Evolutionary conservation across 208 protist species (phyloP).

Genomic region (Leishmania arabica): DNA sequence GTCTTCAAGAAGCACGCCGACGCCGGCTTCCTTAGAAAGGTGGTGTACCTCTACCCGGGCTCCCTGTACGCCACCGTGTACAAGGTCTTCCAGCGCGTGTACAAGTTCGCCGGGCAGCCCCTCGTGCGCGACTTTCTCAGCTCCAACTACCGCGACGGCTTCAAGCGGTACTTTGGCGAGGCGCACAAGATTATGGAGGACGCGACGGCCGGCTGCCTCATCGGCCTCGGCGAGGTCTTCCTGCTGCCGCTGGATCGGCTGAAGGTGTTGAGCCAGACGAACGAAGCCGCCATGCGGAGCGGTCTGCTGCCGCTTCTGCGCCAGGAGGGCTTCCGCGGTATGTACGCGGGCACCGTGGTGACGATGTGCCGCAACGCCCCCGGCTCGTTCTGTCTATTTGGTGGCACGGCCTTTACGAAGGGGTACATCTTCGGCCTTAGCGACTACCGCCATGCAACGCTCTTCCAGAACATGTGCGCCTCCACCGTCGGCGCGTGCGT

Average conservation of each 20-base stretch:
- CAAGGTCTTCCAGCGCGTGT: slow-evolving; percentile 92
- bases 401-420: slow-evolving; percentile 89
- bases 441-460: slow-evolving; percentile 76
- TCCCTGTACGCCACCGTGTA: slow-evolving; percentile 88
- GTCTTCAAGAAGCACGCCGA: slow-evolving; percentile 82
- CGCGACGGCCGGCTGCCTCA: slow-evolving; percentile 78
- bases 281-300: slow-evolving; percentile 69
- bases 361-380: slow-evolving; percentile 91
- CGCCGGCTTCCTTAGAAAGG: slow-evolving; percentile 51
- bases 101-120: slow-evolving; percentile 93
- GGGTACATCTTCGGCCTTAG: slow-evolving; percentile 76
- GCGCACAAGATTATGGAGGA: slow-evolving; percentile 73
- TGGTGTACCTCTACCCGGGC: slow-evolving; percentile 89
- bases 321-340: slow-evolving; percentile 77
- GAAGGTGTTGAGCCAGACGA: slow-evolving; percentile 92
- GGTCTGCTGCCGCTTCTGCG: slow-evolving; percentile 71
- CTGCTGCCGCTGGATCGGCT: slow-evolving; percentile 90
- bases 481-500: slow-evolving; percentile 80
- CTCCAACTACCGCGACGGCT: slow-evolving; percentile 40
- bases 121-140: slow-evolving; percentile 76
- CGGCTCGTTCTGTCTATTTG: slow-evolving; percentile 92
- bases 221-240: slow-evolving; percentile 89
- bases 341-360: slow-evolving; percentile 86
- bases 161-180: slow-evolving; percentile 58
- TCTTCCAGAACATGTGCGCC: slow-evolving; percentile 89